Conservation (phyloP, 352 stramenopile species). For the Phytophthora tubulina region DNA sequence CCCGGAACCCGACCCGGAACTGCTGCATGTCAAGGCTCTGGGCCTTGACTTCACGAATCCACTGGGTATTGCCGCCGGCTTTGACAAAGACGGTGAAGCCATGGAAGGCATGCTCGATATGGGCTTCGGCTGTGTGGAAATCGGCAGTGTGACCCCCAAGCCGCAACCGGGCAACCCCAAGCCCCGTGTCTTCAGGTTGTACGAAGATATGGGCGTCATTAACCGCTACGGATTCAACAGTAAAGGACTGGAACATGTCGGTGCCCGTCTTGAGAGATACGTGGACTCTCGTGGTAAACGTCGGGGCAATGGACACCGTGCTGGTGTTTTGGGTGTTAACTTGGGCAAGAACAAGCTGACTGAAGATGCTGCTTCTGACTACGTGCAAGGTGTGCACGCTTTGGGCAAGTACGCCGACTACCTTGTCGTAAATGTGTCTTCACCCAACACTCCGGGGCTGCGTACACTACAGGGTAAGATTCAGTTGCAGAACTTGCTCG, state of each 20-base stretch:
- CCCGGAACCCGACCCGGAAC: conserved; percentile 53
- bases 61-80: conserved; percentile 97
- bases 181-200: conserved; percentile 96
- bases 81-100: conserved; percentile 97
- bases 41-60: conserved; percentile 91
- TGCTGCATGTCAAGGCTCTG: conserved; percentile 66
- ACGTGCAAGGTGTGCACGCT: conserved; percentile 90
- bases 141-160: conserved; percentile 95
- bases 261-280: conserved; percentile 73
- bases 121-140: conserved; percentile 96
- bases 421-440: conserved; percentile 98
- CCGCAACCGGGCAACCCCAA: conserved; percentile 95
- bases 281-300: conserved; percentile 46
- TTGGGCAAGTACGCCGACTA: conserved; percentile 97
- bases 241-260: conserved; percentile 87
- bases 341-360: conserved; percentile 98
- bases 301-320: conserved; percentile 49
- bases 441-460: conserved; percentile 95
- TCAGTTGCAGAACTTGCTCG: conserved; percentile 83
- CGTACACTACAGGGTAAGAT: conserved; percentile 83
- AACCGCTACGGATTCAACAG: conserved; percentile 99
- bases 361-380: conserved; percentile 87
- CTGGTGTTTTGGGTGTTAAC: conserved; percentile 96
- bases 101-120: conserved; percentile 94
- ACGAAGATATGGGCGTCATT: conserved; percentile 96